Base-by-base conservation (phyloP, 768 basidiomycete species). In the Amanita molliuscula region DNA sequence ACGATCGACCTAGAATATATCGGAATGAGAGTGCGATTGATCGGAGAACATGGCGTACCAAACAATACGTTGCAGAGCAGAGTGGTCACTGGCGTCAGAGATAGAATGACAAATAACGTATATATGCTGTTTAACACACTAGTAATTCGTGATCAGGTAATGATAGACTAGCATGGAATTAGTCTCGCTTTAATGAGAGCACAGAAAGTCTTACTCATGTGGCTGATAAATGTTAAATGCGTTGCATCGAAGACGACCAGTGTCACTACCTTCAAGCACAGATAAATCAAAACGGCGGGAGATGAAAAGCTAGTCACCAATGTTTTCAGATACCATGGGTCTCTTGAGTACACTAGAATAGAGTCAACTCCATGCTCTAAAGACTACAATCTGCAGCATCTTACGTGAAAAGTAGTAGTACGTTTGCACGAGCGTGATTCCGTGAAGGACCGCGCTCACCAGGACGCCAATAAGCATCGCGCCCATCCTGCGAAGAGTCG, bases 171-270 rank as follows among this genome's bases (percentile, higher is more conserved):
- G 8, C 9, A n/a, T 26, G 15, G 16, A n/a, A 16, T 44, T 44
- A 44, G 42, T 23, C 44, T n/a, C 23, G 23, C n/a, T 13, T n/a
- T 21, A n/a, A 31, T 6, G 34, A 31, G 8, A 31, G 8, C 10
- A 50, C 16, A 33, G 43, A 0, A 4, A 6, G 34, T 58, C 71
- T 42, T 52, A 73, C 79, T 58, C 4, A 66, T 62, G 50, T 78
- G 74, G 1, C 70, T 63, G 18, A 81, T 70, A 21, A 79, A 54
- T 1, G 57, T 62, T n/a, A 78, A 67, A 56, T 79, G 76, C 2
- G 68, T 57, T 1, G 70, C 69, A 48, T 80, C 79, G 34, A 74
- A 69, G 1, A 67, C 0, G 20, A 74, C 56, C 1, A 70, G 69
- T 6, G 60, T 58, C 18, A 59, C 55, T 3, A 79, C 78, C 72